phyloP scores from a whole-genome alignment of 495 filamentous ascomycete genomes.

The Aspergillus coremiiformis region DNA sequence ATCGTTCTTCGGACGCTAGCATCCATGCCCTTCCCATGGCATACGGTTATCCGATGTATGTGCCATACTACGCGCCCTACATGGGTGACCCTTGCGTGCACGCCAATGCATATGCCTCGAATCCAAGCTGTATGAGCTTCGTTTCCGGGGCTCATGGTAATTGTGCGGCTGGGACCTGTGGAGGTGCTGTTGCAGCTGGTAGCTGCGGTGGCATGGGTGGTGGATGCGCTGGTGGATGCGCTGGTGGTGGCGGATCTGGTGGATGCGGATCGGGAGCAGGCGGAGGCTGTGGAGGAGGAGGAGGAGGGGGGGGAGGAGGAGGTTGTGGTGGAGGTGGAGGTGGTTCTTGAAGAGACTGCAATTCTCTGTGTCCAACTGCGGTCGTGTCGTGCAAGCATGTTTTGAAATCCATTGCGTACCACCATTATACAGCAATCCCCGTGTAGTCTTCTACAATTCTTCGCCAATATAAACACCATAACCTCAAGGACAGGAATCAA shows the following conservation, averaged over 20 bases:
- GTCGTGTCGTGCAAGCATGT: neutral
- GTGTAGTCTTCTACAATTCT: too few relatives aligned
- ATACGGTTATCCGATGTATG: constrained; percentile 43
- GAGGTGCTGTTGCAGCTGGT: constrained; percentile 47
- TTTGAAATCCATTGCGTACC: neutral
- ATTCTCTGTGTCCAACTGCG: neutral
- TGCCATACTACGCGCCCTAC: constrained; percentile 48
- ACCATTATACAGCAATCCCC: too few relatives aligned
- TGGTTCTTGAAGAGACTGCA: constrained; percentile 2
- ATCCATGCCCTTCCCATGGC: constrained; percentile 25
- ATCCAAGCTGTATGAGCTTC: constrained; percentile 41
- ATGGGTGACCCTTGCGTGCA: constrained; percentile 42
- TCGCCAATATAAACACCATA: too few relatives aligned
- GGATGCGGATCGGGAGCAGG: constrained; percentile 30
- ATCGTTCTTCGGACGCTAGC: constrained; percentile 21
- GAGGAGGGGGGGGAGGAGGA: constrained; percentile 17
- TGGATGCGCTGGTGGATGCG: constrained; percentile 25
- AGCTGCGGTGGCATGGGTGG: constrained; percentile 41
- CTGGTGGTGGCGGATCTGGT: constrained; percentile 32
- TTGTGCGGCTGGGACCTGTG: constrained; percentile 44
- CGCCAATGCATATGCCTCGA: constrained; percentile 32
- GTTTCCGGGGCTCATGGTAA: constrained; percentile 34
- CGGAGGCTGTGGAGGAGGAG: constrained; percentile 18
- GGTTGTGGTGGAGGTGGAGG: constrained; percentile 20
- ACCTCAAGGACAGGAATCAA: too few relatives aligned